Evolutionary conservation across 345 rosid species (phyloP).

Genomic region (Abelmoschus esculentus): DNA sequence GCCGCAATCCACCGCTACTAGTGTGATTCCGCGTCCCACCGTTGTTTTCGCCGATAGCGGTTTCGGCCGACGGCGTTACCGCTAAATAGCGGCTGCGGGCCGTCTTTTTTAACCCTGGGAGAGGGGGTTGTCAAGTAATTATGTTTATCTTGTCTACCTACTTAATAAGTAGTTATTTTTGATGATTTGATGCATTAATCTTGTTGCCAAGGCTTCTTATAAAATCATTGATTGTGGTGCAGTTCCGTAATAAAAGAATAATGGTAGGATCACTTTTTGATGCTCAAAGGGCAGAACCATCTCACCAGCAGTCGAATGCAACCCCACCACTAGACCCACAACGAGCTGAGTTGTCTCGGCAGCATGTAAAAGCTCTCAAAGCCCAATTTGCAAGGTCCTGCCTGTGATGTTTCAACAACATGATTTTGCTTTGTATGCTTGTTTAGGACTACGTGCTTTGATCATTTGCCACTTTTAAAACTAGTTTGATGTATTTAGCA

Average conservation of each 20-base stretch:
- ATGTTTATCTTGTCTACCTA: neutral
- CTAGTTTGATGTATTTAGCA: neutral
- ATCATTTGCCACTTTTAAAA: neutral
- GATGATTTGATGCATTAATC: neutral
- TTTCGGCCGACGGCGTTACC: no score
- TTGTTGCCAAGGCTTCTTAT: conserved; percentile 4
- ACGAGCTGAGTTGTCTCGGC: conserved; percentile 66
- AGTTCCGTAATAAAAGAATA: conserved; percentile 66
- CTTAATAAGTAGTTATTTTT: neutral
- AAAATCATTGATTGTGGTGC: conserved; percentile 20
- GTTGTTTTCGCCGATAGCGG: no score
- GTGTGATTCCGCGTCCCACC: no score
- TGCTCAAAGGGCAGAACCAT: conserved; percentile 43
- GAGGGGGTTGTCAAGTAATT: neutral
- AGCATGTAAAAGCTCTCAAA: conserved; percentile 93
- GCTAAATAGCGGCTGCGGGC: no score
- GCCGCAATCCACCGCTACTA: no score
- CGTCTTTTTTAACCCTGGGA: no score
- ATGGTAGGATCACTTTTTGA: conserved; percentile 52
- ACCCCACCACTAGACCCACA: conserved; percentile 37
- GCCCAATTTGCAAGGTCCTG: conserved; percentile 82
- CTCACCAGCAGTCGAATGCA: conserved; percentile 32
- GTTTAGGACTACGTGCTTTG: neutral
- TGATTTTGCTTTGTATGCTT: neutral
- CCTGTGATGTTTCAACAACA: neutral